Base-by-base conservation (phyloP, 306 rosid species). In the Cucurbita argyrosperma region DNA sequence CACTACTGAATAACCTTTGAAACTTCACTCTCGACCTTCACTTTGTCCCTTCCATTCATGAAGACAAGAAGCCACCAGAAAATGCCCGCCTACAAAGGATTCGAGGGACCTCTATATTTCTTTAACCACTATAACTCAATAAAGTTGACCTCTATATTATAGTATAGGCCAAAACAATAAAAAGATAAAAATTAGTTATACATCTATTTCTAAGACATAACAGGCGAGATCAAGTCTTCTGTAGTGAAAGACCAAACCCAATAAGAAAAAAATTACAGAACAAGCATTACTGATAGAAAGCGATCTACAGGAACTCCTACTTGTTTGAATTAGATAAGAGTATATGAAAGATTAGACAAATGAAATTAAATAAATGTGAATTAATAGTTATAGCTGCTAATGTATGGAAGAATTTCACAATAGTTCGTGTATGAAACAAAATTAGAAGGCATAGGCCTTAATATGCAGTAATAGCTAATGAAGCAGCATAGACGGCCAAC, bases 401-500 rank as follows among this genome's bases (percentile, higher is more conserved):
- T 47, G 11, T 68, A 47, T 47, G 59, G 45, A 1, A 49, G 4
- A 69, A 69, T 4, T 39, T 23, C 43, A 43, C 76, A 73, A 42
- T n/a, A 72, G 18, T 40, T 70, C 26, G 39, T 16, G 49, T 13
- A 8, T 14, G 11, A 26, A 45, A 46, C 11, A 9, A 46, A 19
- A 58, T 37, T 15, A 76, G 81, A 64, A 1, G 68, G 26, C 72
- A 54, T 67, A 0, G 68, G 26, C 72, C 46, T 67, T 42, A 14
- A 30, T 12, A 49, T 52, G 74, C 38, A 26, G 72, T 55, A 78
- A 23, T n/a, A 76, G 56, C n/a, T 37, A 56, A 63, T 59, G 74
- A 65, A 68, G 83, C 87, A 84, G 82, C 88, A 84, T 30, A 53
- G 21, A 78, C 58, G 76, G 77, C 72, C 80, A 76, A 82, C 88